Conservation (phyloP, 169 alveolate species). For the Plasmodium sp. region DNA sequence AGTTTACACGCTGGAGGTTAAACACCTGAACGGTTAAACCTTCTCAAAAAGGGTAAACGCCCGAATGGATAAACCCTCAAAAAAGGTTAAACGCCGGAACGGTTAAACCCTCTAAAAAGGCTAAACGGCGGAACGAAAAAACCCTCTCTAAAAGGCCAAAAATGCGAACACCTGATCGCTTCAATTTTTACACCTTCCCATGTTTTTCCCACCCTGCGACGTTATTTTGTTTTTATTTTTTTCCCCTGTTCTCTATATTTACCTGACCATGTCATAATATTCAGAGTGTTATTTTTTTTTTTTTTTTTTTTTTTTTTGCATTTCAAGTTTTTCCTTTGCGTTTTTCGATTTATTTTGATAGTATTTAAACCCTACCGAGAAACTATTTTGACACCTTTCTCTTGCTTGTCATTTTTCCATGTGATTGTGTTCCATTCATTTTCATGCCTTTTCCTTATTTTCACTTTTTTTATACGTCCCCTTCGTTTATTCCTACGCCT, state of each 20-base stretch:
- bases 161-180: background rate
- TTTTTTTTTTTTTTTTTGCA: constrained; percentile 5
- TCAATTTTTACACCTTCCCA: constrained; percentile 19
- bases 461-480: background rate
- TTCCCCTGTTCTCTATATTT: background rate
- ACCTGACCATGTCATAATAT: constrained; percentile 13
- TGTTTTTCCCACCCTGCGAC: background rate
- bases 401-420: constrained; percentile 4
- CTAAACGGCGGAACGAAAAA: background rate
- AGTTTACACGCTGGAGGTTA: too few species aligned
- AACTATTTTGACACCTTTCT: background rate
- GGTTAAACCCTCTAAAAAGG: too few species aligned
- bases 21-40: too few species aligned
- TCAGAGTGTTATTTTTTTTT: background rate
- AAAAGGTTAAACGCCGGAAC: too few species aligned
- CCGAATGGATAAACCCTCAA: too few species aligned
- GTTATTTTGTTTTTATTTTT: constrained; percentile 9
- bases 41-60: too few species aligned
- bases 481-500: background rate
- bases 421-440: background rate
- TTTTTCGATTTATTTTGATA: constrained; percentile 21
- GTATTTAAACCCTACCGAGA: background rate
- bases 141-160: background rate
- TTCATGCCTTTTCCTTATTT: background rate
- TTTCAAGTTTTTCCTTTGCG: background rate